These are phyloP conservation scores for Penicillium macrosclerotiorum DNA, from an alignment of 495 filamentous ascomycete species.

Conservation along the genomic window DNA sequence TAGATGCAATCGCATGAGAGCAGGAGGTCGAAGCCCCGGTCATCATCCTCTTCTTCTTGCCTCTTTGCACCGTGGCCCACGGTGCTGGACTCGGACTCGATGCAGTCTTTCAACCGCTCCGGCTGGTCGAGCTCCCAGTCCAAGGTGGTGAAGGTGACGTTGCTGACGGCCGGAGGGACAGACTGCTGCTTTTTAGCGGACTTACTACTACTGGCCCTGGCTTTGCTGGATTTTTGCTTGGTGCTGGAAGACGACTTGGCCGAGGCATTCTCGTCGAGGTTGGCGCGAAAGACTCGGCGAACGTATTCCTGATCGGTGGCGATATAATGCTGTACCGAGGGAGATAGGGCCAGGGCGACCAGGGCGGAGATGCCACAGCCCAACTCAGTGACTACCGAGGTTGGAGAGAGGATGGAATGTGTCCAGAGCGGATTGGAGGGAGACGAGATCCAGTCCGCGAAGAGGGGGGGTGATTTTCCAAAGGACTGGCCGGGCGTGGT, in stretches of 20 bases:
- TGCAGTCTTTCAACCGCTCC: constrained; percentile 26
- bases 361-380: constrained; percentile 85
- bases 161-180: constrained; percentile 11
- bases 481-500: constrained; percentile 51
- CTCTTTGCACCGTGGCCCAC: not conserved
- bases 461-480: constrained; percentile 90
- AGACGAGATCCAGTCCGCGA: constrained; percentile 77
- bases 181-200: constrained; percentile 21
- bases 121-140: constrained; percentile 48
- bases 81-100: constrained; percentile 10
- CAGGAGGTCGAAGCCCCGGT: constrained; percentile 55
- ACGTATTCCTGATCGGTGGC: constrained; percentile 91
- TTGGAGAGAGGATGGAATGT: constrained; percentile 48
- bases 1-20: constrained; percentile 89
- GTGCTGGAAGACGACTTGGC: not conserved
- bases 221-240: not conserved
- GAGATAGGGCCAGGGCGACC: constrained; percentile 62
- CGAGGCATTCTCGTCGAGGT: constrained; percentile 63
- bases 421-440: constrained; percentile 64
- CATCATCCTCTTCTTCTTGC: constrained; percentile 18
- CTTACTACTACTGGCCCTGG: constrained; percentile 15
- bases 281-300: constrained; percentile 66
- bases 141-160: constrained; percentile 42
- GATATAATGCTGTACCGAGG: constrained; percentile 62
- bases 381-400: constrained; percentile 71